Percentiles rank a stretch among this genome's conserved stretches.
phyloP scores from a whole-genome alignment of 805 yeast species.

The Metschnikowia similis region DNA sequence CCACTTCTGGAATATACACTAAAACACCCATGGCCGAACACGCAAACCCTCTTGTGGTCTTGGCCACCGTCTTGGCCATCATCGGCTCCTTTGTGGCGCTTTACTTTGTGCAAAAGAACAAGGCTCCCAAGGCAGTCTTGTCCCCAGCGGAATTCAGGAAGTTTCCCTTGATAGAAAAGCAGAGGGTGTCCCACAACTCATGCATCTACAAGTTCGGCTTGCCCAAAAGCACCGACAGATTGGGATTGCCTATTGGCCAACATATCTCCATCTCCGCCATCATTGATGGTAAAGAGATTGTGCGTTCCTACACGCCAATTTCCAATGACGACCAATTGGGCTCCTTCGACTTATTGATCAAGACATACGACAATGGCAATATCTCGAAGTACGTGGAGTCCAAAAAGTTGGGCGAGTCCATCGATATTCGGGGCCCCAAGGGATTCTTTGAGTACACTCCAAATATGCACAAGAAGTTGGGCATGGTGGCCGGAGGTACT shows the following conservation, averaged over 20 bases:
- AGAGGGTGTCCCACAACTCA: conserved; percentile 72
- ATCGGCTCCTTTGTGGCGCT: conserved; percentile 30
- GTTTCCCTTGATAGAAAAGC: conserved; percentile 77
- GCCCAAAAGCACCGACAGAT: conserved; percentile 65
- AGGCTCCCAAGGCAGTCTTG: conserved; percentile 49
- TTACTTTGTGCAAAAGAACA: conserved; percentile 32
- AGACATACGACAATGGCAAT: conserved; percentile 81
- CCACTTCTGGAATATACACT: background rate
- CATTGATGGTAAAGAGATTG: conserved; percentile 73
- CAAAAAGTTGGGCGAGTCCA: conserved; percentile 71
- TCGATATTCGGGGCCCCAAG: conserved; percentile 84
- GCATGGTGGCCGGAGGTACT: conserved; percentile 96
- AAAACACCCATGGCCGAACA: conserved; percentile 25
- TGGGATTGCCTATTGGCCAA: conserved; percentile 93
- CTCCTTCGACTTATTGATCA: conserved; percentile 78
- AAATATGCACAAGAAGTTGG: conserved; percentile 66
- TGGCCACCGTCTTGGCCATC: conserved; percentile 37
- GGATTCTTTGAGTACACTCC: conserved; percentile 82
- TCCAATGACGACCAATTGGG: conserved; percentile 78
- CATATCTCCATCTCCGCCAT: conserved; percentile 77
- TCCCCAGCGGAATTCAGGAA: conserved; percentile 64
- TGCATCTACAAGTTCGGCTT: conserved; percentile 80
- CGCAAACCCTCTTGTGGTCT: conserved; percentile 37
- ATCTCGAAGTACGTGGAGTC: conserved; percentile 71
- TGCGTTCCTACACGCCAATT: conserved; percentile 88